Base-by-base conservation (phyloP, 2,329 filamentous ascomycete species). In the Trichoderma guizhouense region DNA sequence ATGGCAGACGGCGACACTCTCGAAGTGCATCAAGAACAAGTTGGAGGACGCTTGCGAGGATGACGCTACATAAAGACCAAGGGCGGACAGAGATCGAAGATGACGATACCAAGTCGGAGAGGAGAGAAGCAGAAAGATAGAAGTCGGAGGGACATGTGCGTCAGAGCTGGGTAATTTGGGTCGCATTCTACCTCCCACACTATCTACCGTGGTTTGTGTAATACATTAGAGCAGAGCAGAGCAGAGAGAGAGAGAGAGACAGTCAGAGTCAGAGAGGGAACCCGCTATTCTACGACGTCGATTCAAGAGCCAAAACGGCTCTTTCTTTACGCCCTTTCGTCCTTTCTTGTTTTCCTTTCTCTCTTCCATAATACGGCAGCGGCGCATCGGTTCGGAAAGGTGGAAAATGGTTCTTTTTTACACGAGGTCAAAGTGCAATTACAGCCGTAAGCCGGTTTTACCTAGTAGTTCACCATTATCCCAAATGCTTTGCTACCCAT, bases 21-120 rank as follows among this genome's bases (percentile, higher is more conserved):
- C 30, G 96, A 99, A 80, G 96, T 99, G 30, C 95, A 98, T 81
- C 96, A 98, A 82, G 96, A 99, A 82, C 96, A 99, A 84, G 96
- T 98, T 74, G 96, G 96, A 73, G 95, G 95, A 73, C 83, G 77
- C 76, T 15, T 68, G 57, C 43, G n/a, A 34, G 39, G 58, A 61
- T 68, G 39, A 60, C 34, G 55, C 24, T 18, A 63, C 43, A 1
- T 24, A 21, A 4, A n/a, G 47, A 57, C 7, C 12, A 53, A 57
- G n/a, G 15, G 36, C 15, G 21, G 39, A 21, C 28, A 53, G 24
- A n/a, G n/a, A n/a, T n/a, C n/a, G n/a, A 15, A 28, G 43, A 53
- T 15, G 57, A 68, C 51, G 66, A 69, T 62, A 47, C 18, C n/a
- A 11, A 62, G 14, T 43, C 15, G 53, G 65, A 32, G 53, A 68